Conservation (phyloP, 106 monocot species). For the Dactylorhiza incarnata region DNA sequence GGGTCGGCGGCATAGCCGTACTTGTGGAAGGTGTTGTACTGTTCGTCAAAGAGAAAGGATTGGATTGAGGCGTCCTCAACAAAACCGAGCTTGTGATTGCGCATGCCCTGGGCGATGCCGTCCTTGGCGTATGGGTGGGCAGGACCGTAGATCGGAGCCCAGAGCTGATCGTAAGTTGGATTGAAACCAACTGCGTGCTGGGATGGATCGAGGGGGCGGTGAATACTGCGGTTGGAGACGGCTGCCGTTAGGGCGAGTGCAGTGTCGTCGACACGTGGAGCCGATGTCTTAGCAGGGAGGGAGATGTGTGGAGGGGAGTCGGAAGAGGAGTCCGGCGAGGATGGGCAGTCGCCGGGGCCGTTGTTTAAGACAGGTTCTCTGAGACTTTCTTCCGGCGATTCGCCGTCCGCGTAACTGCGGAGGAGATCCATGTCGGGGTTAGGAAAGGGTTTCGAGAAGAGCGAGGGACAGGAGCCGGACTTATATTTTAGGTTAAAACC, state of each 20-base stretch:
- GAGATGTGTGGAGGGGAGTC: conserved; percentile 33
- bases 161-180: conserved; percentile 93
- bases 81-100: conserved; percentile 97
- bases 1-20: conserved; percentile 95
- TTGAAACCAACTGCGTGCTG: conserved; percentile 74
- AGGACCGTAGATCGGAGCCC: conserved; percentile 86
- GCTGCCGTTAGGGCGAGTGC: conserved; percentile 61
- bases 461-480: too few species aligned
- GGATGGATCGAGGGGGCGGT: conserved; percentile 70
- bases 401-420: conserved; percentile 16
- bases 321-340: conserved; percentile 33
- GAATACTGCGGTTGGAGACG: conserved; percentile 17
- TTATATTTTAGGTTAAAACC: too few species aligned
- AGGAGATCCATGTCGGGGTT: conserved; percentile 48
- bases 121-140: conserved; percentile 76
- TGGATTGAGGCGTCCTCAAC: conserved; percentile 94
- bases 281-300: conserved; percentile 58
- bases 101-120: conserved; percentile 69
- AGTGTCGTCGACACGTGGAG: conserved; percentile 81
- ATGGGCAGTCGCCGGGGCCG: conserved; percentile 6
- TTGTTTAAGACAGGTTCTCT: background rate
- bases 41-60: conserved; percentile 94
- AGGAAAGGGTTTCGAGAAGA: too few species aligned
- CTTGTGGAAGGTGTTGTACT: conserved; percentile 97
- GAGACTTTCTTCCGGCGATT: background rate